Evolutionary conservation across 2,329 filamentous ascomycete genomes (phyloP).

Genomic region (Capronia epimyces): DNA sequence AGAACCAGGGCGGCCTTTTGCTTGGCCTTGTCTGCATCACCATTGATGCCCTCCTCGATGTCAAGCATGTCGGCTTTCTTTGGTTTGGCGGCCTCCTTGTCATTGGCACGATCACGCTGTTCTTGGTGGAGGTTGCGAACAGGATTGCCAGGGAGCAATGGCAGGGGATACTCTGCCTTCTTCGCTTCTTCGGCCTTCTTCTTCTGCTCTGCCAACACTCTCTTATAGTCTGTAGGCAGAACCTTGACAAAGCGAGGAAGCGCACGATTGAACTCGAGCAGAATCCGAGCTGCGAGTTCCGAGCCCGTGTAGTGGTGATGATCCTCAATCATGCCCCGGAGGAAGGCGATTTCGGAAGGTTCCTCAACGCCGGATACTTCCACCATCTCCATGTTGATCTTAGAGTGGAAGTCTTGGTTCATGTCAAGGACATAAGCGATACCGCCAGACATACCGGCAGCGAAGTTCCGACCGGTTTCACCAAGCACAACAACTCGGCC

Average conservation of each 20-base stretch:
- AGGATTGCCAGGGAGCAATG: slow-evolving; percentile 64
- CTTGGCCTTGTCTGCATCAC: slow-evolving; percentile 77
- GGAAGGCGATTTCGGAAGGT: slow-evolving; percentile 78
- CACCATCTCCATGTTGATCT: slow-evolving; percentile 97
- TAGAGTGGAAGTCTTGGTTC: slow-evolving; percentile 79
- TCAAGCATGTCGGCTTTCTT: slow-evolving; percentile 71
- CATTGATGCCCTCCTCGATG: slow-evolving; percentile 81
- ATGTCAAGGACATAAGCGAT: slow-evolving; percentile 93
- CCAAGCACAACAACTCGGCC: slow-evolving; percentile 84
- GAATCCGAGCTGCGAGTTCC: slow-evolving; percentile 83
- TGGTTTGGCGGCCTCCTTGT: slow-evolving; percentile 59
- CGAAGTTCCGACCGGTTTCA: slow-evolving; percentile 90
- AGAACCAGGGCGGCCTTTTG: slow-evolving; percentile 82
- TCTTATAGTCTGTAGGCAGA: slow-evolving; percentile 92
- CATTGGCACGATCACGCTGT: slow-evolving; percentile 51
- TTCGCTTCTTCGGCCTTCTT: slow-evolving; percentile 79
- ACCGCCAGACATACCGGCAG: slow-evolving; percentile 96
- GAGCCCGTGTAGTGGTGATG: slow-evolving; percentile 98
- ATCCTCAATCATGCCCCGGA: slow-evolving; percentile 88
- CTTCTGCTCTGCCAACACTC: slow-evolving; percentile 78
- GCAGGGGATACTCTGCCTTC: slow-evolving; percentile 75
- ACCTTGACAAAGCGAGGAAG: slow-evolving; percentile 90
- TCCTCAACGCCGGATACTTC: slow-evolving; percentile 80
- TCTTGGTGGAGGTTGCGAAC: slow-evolving; percentile 51
- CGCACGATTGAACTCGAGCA: slow-evolving; percentile 91